These are phyloP conservation scores for Venustampulla echinocandica DNA, from an alignment of 495 filamentous ascomycete genomes.

Conservation along the genomic window DNA sequence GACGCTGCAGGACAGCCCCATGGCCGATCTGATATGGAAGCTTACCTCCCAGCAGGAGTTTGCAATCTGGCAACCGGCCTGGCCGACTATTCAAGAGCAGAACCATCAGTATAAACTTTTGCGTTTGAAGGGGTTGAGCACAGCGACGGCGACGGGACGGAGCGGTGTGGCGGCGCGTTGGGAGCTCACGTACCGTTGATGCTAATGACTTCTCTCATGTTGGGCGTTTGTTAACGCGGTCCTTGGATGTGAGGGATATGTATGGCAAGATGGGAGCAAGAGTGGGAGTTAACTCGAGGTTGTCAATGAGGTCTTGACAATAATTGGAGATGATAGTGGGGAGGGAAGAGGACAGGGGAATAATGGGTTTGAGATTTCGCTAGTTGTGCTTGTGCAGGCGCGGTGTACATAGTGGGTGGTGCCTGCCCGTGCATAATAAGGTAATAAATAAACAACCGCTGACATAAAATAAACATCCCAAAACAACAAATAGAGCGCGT, in stretches of 20 bases:
- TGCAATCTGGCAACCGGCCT: conserved; percentile 99
- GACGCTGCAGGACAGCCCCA: conserved; percentile 2
- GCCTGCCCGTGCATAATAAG: conserved; percentile 19
- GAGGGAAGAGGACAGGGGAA: conserved; percentile 24
- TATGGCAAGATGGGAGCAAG: conserved; percentile 8
- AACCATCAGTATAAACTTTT: conserved; percentile 21
- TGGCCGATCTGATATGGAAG: conserved; percentile 18
- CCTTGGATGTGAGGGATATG: conserved; percentile 14
- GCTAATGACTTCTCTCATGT: conserved; percentile 98
- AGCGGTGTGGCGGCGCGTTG: conserved; percentile 23
- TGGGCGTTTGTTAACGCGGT: conserved; percentile 31
- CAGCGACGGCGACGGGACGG: conserved; percentile 12
- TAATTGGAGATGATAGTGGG: conserved; percentile 19
- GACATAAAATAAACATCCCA: conserved; percentile 19
- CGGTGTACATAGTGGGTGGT: no score
- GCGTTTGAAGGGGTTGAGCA: no score
- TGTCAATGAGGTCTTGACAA: conserved; percentile 22
- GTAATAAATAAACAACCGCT: no score
- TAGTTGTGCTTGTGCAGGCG: conserved; percentile 22
- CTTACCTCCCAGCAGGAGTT: conserved; percentile 99
- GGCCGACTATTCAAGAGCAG: conserved; percentile 66
- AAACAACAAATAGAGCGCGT: conserved; percentile 1
- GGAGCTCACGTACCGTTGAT: conserved; percentile 80
- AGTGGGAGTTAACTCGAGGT: conserved; percentile 21
- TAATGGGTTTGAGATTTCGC: conserved; percentile 23